phyloP scores from a whole-genome alignment of 1,139 yeast genomes.

The Geotrichum europaeum region DNA sequence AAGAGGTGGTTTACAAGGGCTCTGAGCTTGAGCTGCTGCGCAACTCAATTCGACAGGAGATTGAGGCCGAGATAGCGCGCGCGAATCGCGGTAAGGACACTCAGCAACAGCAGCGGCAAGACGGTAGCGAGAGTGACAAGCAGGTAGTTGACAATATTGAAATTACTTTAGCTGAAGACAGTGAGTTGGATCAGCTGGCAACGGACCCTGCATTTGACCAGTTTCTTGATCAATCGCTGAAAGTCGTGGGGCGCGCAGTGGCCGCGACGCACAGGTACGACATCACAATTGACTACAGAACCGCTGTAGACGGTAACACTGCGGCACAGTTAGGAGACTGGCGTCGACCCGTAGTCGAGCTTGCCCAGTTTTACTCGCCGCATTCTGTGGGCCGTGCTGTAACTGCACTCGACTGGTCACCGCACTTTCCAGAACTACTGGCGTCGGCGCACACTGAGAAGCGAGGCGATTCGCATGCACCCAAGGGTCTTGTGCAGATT shows the following conservation, averaged over 20 bases:
- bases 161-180: conserved; percentile 8
- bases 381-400: conserved; percentile 33
- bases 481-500: conserved; percentile 37
- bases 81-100: background rate
- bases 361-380: conserved; percentile 26
- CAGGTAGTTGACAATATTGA: conserved; percentile 7
- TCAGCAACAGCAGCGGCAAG: conserved; percentile 7
- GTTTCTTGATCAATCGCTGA: conserved; percentile 39
- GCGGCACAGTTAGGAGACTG: conserved; percentile 4
- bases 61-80: conserved; percentile 17
- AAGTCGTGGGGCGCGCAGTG: conserved; percentile 39
- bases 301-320: conserved; percentile 12
- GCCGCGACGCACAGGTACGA: conserved; percentile 34
- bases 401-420: conserved; percentile 41
- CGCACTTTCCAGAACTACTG: conserved; percentile 40
- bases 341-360: conserved; percentile 19
- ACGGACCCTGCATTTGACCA: conserved; percentile 16
- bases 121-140: conserved; percentile 8
- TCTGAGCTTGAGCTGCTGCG: conserved; percentile 8
- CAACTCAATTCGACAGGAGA: conserved; percentile 10
- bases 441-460: conserved; percentile 36
- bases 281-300: conserved; percentile 33
- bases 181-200: conserved; percentile 16
- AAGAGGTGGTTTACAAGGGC: conserved; percentile 7
- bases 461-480: conserved; percentile 24